phyloP scores from a whole-genome alignment of 2,329 filamentous ascomycete species.

The Alternaria triticina region DNA sequence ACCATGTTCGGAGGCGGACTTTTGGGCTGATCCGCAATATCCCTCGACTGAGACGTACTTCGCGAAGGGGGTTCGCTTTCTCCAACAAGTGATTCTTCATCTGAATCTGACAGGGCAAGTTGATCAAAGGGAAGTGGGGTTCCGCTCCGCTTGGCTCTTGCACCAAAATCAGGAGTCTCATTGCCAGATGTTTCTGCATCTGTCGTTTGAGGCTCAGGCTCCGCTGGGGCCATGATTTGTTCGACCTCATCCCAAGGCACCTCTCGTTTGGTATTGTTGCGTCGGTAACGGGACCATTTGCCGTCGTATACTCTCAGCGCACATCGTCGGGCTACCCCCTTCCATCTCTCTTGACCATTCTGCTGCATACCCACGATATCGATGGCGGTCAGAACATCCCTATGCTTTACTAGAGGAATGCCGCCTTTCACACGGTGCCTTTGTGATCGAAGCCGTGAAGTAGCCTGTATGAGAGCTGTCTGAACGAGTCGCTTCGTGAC shows the following conservation, averaged over 20 bases:
- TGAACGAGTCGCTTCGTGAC: slow-evolving; percentile 75
- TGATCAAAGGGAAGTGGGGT: slow-evolving; percentile 35
- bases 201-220: slow-evolving; percentile 36
- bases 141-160: slow-evolving; percentile 30
- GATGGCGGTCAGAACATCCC: slow-evolving; percentile 63
- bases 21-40: slow-evolving; percentile 3
- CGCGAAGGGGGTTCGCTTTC: not conserved
- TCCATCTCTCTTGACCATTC: slow-evolving; percentile 59
- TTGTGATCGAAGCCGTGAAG: slow-evolving; percentile 67
- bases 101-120: slow-evolving; percentile 17
- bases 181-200: slow-evolving; percentile 33
- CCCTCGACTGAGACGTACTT: not conserved
- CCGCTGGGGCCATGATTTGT: slow-evolving; percentile 22
- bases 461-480: slow-evolving; percentile 72
- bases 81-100: slow-evolving; percentile 8
- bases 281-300: slow-evolving; percentile 6
- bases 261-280: slow-evolving; percentile 41
- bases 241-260: slow-evolving; percentile 53
- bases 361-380: slow-evolving; percentile 60
- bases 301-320: slow-evolving; percentile 56
- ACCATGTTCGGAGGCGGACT: slow-evolving; percentile 2
- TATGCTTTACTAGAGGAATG: slow-evolving; percentile 47
- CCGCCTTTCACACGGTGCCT: slow-evolving; percentile 38
- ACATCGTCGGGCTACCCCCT: slow-evolving; percentile 58
- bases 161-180: slow-evolving; percentile 20